Conservation (phyloP, 768 basidiomycete genomes). For the Clitopilus passeckerianus region DNA sequence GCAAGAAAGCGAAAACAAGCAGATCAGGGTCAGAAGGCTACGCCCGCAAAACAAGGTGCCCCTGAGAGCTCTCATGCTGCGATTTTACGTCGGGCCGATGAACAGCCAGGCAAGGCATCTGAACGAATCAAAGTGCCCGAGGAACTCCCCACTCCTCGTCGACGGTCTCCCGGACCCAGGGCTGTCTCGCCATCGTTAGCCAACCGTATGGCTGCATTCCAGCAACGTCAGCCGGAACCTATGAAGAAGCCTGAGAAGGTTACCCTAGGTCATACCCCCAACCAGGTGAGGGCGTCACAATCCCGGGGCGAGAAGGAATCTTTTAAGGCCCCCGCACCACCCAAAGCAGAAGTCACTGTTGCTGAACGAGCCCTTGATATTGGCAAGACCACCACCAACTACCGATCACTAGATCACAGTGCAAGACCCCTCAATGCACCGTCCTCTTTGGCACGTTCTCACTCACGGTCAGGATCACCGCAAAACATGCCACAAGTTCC, state of each 20-base stretch:
- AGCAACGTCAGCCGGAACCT: neutral
- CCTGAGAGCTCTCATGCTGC: neutral
- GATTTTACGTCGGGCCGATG: neutral
- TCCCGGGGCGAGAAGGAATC: too few species aligned
- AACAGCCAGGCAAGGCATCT: neutral
- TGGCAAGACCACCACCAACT: neutral
- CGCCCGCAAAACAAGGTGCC: too few species aligned
- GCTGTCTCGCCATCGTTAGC: neutral
- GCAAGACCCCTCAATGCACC: neutral
- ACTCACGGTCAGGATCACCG: neutral
- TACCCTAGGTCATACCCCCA: neutral
- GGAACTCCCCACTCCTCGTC: neutral
- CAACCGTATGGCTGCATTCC: neutral
- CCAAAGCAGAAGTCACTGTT: too few species aligned
- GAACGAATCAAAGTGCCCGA: neutral
- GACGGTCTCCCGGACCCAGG: neutral
- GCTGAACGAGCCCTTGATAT: too few species aligned
- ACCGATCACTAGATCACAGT: neutral
- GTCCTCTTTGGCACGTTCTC: neutral
- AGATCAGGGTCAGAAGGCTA: neutral
- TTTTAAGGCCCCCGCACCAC: too few species aligned
- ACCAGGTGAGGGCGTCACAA: neutral
- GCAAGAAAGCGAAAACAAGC: slow-evolving; percentile 39
- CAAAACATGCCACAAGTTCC: neutral
- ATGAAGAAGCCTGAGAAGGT: neutral